phyloP scores from a whole-genome alignment of 768 basidiomycete species.

The Trametes meyenii region DNA sequence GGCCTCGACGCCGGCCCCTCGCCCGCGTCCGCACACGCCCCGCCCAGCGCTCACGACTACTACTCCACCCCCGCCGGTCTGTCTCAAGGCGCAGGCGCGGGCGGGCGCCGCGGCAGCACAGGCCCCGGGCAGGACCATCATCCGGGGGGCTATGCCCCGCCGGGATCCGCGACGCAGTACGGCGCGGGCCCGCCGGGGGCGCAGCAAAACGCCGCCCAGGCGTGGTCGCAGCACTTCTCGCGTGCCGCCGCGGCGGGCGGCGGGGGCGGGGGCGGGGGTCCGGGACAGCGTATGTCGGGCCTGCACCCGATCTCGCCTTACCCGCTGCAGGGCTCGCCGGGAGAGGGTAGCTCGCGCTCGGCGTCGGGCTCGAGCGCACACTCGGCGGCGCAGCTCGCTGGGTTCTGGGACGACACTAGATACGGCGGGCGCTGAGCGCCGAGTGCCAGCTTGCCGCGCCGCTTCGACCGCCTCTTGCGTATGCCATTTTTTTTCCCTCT shows the following conservation, averaged over 20 bases:
- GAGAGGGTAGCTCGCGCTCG: slow-evolving; percentile 11
- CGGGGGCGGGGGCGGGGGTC: not conserved
- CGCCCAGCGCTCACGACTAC: slow-evolving; percentile 36
- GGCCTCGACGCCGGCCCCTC: slow-evolving; percentile 35
- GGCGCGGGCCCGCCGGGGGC: not conserved
- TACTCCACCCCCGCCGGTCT: slow-evolving; percentile 4
- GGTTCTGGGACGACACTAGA: slow-evolving; percentile 16
- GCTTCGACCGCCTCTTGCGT: not conserved
- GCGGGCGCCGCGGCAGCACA: slow-evolving; percentile 6
- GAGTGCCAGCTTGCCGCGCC: not conserved
- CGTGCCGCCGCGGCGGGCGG: not conserved
- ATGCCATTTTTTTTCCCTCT: not conserved
- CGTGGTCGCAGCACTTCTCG: slow-evolving; percentile 12
- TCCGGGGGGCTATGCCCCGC: not conserved
- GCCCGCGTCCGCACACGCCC: not conserved
- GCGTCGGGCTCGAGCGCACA: slow-evolving; percentile 13
- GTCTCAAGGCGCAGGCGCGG: not conserved
- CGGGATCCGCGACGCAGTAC: not conserved
- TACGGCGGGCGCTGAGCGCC: slow-evolving; percentile 16
- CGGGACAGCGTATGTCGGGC: not conserved
- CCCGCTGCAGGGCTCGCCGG: slow-evolving; percentile 18
- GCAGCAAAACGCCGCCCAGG: slow-evolving; percentile 5
- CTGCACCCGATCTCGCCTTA: slow-evolving; percentile 16
- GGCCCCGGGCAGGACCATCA: slow-evolving; percentile 4
- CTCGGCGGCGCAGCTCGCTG: slow-evolving; percentile 7